Base-by-base conservation (phyloP, 2,329 filamentous ascomycete species). In the Fusarium phyllophilum region DNA sequence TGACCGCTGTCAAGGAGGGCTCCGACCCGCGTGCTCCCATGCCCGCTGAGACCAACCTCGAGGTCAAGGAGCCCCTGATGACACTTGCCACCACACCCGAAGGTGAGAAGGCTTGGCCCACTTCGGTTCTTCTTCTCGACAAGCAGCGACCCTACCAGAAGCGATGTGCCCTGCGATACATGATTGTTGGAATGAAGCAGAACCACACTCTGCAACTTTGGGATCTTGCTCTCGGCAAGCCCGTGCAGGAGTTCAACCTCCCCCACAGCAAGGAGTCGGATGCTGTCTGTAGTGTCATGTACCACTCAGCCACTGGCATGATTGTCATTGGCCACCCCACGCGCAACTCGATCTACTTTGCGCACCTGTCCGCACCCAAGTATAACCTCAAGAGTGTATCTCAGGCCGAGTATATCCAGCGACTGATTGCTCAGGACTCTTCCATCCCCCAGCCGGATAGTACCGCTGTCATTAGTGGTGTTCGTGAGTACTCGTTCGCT, bases 201-300 rank as follows among this genome's bases (percentile, higher is more conserved):
- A 99, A 99, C 83, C 96, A 99, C 85, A 97, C 96, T 63, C 90
- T 99, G 71, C 97, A 99, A 86, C 90, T 99, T 49, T 99, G 96
- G 97, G 96, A 99, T 86, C 91, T 99, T 79, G 95, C 94, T 46
- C 91, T 99, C 39, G 93, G 93, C 75, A 98, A 98, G 84, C 94
- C 95, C 36, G 96, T 99, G 42, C 96, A 99, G 82, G 96, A 99
- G 85, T 92, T 99, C 82, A 96, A 97, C 81, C 91, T 99, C 64
- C 96, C 96, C 2, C 96, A 99, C 81, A 94, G 94, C 84, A 97
- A 96, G 80, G 96, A 98, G 81, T 97, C 94, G 7, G 96, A 98
- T 83, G 95, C 95, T n/a, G 96, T 98, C 70, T 99, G 96, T 87
- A 98, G 95, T 81, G 93, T 99, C 80, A 92, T 93, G 80, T 99